Evolutionary conservation across 2,329 filamentous ascomycete genomes (phyloP), one percentile per base, ranked within the genome.

Genomic region (Colletotrichum orbiculare): DNA sequence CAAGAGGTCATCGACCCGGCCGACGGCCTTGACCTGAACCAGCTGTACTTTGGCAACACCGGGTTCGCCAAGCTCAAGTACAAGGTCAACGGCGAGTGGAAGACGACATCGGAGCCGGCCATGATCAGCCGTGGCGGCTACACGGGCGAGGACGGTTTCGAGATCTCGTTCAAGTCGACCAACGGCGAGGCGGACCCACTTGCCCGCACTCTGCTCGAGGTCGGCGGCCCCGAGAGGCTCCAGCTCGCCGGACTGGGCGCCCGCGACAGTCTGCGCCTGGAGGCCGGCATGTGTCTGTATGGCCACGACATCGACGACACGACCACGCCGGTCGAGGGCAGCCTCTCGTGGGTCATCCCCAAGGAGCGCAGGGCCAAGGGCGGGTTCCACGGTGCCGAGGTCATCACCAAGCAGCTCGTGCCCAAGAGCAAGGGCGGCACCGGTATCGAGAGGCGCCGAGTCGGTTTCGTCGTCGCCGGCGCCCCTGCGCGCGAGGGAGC

Each of bases 281-380:
- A 99, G 81, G 96, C 96, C 0, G 96, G 96, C 67, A 97, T 99
- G 95, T 99, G 96, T 78, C 86, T 99, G n/a, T 99, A 99, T 80
- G 96, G 96, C n/a, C 93, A 98, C 80, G 96, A 99, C 77, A 87
- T 99, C 42, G 89, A 96, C 76, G 95, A 97, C 75, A 77, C 78
- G n/a, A 88, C 84, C 15, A 88, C 86, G 13, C 86, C 86, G 13
- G 84, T 85, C 68, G 86, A 88, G 77, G 86, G 79, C 38, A 82
- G 77, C 12, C 82, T 89, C 38, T 74, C 77, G 69, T 99, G 96
- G 95, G 87, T 97, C 73, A 89, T 99, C 66, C 90, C 91, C 69
- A 94, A 93, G 74, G 87, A 90, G 60, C 88, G 95, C 15, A 90
- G 85, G 25, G 79, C 79, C 43, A 74, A 80, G 5, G 89, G 90